Evolutionary conservation across 2,329 filamentous ascomycete species (phyloP).

Genomic region (Trichoderma citrinoviride): DNA sequence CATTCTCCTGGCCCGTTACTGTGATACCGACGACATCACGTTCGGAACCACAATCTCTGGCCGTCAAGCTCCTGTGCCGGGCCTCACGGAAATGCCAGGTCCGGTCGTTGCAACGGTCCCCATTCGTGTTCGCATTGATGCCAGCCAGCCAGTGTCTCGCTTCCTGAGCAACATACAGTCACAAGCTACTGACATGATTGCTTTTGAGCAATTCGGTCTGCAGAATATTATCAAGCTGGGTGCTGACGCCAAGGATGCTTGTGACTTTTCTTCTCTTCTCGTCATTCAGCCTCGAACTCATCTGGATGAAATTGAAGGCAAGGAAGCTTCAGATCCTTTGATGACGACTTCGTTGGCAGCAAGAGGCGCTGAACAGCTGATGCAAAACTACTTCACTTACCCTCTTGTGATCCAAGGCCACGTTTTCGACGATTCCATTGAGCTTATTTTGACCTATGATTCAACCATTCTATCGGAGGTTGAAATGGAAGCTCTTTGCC

Average conservation of each 20-base stretch:
- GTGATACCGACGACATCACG: constrained; percentile 23
- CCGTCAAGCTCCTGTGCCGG: constrained; percentile 23
- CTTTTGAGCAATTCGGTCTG: constrained; percentile 27
- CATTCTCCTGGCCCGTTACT: constrained; percentile 23
- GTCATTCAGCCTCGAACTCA: constrained; percentile 13
- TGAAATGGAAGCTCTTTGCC: constrained; percentile 10
- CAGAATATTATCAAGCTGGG: constrained; percentile 19
- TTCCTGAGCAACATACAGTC: constrained; percentile 22
- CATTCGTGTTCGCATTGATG: constrained; percentile 22
- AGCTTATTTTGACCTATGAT: constrained; percentile 15
- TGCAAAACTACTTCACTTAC: constrained; percentile 19
- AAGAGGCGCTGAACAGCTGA: background rate
- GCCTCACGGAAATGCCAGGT: constrained; percentile 22
- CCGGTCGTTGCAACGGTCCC: constrained; percentile 24
- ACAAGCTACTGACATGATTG: constrained; percentile 26
- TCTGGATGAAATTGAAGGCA: background rate
- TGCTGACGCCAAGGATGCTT: background rate
- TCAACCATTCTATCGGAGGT: background rate
- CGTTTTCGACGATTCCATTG: background rate
- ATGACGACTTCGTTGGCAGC: background rate
- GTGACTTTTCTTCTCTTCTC: constrained; percentile 12
- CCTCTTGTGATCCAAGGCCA: constrained; percentile 19
- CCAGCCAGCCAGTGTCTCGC: constrained; percentile 6
- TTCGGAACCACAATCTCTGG: constrained; percentile 28
- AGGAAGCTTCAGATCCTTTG: background rate